Conservation (phyloP, 768 basidiomycete genomes). For the Termitomyces sp. region DNA sequence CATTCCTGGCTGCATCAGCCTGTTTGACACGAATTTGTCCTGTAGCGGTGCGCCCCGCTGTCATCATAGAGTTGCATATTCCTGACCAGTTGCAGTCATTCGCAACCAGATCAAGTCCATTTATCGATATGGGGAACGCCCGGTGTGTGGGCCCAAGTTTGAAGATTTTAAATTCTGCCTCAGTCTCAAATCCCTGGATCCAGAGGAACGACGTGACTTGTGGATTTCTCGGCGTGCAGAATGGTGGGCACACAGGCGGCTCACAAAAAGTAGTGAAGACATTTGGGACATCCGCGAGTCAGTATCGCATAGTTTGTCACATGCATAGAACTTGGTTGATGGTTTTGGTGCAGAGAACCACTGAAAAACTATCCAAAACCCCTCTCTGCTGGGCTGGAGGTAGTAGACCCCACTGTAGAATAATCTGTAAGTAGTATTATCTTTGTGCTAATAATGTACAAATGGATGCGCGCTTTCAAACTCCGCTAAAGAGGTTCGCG, state of each 20-base stretch:
- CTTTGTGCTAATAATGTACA: neutral
- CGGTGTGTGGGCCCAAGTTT: conserved; percentile 69
- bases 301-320: conserved; percentile 19
- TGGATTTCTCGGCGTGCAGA: conserved; percentile 89
- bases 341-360: conserved; percentile 35
- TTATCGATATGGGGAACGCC: conserved; percentile 78
- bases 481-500: conserved; percentile 33
- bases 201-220: conserved; percentile 70
- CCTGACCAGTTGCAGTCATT: conserved; percentile 43
- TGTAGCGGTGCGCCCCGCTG: conserved; percentile 51
- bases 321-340: neutral
- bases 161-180: conserved; percentile 96
- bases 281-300: conserved; percentile 89
- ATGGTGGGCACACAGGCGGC: conserved; percentile 85
- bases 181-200: conserved; percentile 70
- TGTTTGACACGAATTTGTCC: conserved; percentile 66
- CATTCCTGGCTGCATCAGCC: conserved; percentile 74
- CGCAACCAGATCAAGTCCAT: conserved; percentile 77
- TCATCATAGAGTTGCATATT: conserved; percentile 8
- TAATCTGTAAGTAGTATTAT: neutral
- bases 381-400: conserved; percentile 14
- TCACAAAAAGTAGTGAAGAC: conserved; percentile 85
- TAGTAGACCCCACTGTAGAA: conserved; percentile 6
- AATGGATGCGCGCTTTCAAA: conserved; percentile 31
- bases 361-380: conserved; percentile 43